Conservation (phyloP, 305 asterid species). For the Fraxinus latifolia region DNA sequence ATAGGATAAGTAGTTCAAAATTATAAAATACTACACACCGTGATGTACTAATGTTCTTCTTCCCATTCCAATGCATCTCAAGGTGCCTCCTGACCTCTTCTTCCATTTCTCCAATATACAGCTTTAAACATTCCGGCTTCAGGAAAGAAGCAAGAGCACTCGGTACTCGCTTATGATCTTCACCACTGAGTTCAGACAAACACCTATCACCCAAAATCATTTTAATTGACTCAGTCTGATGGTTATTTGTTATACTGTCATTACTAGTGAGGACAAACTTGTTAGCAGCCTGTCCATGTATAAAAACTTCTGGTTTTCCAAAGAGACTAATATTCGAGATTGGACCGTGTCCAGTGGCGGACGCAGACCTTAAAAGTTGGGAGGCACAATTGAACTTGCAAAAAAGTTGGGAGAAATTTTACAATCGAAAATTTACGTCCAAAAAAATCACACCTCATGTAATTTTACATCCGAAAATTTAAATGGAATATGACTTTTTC, state of each 20-base stretch:
- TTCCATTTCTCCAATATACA: slow-evolving; percentile 36
- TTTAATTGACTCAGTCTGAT: slow-evolving; percentile 53
- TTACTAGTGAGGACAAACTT: slow-evolving; percentile 54
- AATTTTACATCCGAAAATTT: no score
- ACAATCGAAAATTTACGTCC: no score
- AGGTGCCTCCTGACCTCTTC: slow-evolving; percentile 35
- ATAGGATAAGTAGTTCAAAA: not conserved
- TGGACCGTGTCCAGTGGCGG: slow-evolving; percentile 21
- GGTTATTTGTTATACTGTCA: slow-evolving; percentile 37
- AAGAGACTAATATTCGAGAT: slow-evolving; percentile 66
- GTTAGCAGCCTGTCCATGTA: slow-evolving; percentile 70
- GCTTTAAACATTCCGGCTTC: slow-evolving; percentile 37
- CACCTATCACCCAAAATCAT: slow-evolving; percentile 56
- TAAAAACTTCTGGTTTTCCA: slow-evolving; percentile 64
- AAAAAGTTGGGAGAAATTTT: no score
- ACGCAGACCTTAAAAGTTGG: no score
- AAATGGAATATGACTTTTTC: no score
- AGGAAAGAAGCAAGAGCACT: slow-evolving; percentile 55
- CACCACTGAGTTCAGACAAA: slow-evolving; percentile 54
- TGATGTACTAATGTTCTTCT: slow-evolving; percentile 31
- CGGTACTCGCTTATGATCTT: slow-evolving; percentile 63
- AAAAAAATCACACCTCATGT: no score
- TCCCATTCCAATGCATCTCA: slow-evolving; percentile 36
- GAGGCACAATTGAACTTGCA: no score
- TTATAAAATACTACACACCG: slow-evolving; percentile 27